Base-by-base conservation (phyloP, 2,329 filamentous ascomycete species). In the Venturia asperata region DNA sequence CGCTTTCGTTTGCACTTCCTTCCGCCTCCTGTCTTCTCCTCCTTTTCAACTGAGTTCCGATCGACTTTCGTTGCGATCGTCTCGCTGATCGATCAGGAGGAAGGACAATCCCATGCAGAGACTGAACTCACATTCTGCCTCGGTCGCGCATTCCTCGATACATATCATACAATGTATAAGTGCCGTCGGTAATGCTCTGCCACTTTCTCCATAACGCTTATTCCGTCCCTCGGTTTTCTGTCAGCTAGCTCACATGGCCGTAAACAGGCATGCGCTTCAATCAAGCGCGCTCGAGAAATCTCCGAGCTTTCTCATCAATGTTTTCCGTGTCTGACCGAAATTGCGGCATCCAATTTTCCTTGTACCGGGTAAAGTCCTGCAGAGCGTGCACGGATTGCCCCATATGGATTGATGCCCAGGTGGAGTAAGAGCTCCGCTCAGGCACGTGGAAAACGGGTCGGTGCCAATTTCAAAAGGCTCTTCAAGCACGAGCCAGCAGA, bases 391-490 rank as follows among this genome's bases (percentile, higher is more conserved):
- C 52, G 52, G 27, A 9, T 58, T 37, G 47, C 52, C 37, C 52
- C 52, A 37, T 58, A 7, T 37, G 47, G 21, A 34, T 58, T 37
- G 27, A 34, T 58, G 52, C 30, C 52, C 52, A 58, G 27, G 52
- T 58, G 52, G 52, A 58, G 52, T 58, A 37, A 9, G 52, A 58
- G 52, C 30, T 58, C 52, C 52, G 52, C 52, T 37, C 9, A n/a
- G 30, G 52, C 52, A 58, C 52, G 52, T 58, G 52, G 52, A n/a
- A 58, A 37, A 5, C 0, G 52, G 52, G 52, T 58, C 30, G 52
- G 52, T 58, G 17, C 30, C 52, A 2, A 17, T n/a, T 15, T 15
- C n/a, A 37, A 55, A 55, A 55, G 49, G 45, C 45, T 47, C 45
- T 55, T 55, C 49, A 19, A 55, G 49, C 49, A 55, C 49, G 49